These are phyloP conservation scores for Chrysanthemum seticuspe DNA, from an alignment of 129 eudicot species.

Conservation along the genomic window DNA sequence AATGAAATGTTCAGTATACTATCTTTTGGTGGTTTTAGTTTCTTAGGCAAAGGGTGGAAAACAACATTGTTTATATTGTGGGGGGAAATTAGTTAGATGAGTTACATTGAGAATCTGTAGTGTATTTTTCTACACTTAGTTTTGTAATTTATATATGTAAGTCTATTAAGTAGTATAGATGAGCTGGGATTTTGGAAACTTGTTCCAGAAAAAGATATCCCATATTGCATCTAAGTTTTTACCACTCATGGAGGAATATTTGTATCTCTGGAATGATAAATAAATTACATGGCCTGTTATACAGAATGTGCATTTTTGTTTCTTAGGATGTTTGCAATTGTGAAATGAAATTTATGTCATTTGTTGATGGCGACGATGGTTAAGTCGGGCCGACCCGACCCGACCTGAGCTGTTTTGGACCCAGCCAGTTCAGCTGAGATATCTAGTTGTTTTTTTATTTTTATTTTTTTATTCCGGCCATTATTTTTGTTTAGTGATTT, in stretches of 20 bases:
- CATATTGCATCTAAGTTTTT: conserved; percentile 16
- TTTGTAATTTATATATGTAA: conserved; percentile 27
- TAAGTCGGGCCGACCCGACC: too few relatives aligned
- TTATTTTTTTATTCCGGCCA: too few relatives aligned
- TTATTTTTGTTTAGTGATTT: too few relatives aligned
- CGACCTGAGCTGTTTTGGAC: too few relatives aligned
- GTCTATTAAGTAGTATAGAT: conserved; percentile 26
- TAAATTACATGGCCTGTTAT: neutral
- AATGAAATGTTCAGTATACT: conserved; percentile 6
- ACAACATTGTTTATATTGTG: conserved; percentile 41
- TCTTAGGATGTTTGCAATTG: neutral
- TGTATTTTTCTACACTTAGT: neutral
- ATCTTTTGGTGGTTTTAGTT: conserved; percentile 6
- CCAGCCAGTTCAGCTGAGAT: too few relatives aligned
- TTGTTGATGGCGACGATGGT: too few relatives aligned
- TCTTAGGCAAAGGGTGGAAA: conserved; percentile 13
- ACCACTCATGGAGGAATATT: conserved; percentile 17
- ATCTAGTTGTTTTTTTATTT: too few relatives aligned
- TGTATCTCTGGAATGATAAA: conserved; percentile 22
- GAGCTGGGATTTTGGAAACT: conserved; percentile 11
- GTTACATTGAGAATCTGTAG: conserved; percentile 11
- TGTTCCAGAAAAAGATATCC: conserved; percentile 6
- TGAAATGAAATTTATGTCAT: neutral
- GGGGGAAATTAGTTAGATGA: conserved; percentile 25
- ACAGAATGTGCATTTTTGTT: conserved; percentile 1